A percentile compares a stretch with the other conserved stretches of the same genome.
Conservation (phyloP, 106 monocot genomes). For the Narthecium ossifragum region DNA sequence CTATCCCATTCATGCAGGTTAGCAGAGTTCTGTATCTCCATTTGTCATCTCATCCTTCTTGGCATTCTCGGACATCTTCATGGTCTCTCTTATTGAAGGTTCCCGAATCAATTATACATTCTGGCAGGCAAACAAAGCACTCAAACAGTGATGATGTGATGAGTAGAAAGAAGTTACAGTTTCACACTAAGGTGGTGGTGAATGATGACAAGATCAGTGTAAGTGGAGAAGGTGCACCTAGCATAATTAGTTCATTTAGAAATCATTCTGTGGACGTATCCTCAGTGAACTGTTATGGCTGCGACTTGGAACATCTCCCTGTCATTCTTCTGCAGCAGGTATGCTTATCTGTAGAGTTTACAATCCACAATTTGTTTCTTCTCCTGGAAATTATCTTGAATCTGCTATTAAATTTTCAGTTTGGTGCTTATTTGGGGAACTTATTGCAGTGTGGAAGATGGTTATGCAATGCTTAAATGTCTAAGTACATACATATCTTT, state of each 20-base stretch:
- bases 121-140: conserved; percentile 22
- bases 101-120: conserved; percentile 50
- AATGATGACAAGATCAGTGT: conserved; percentile 83
- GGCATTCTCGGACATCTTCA: conserved; percentile 91
- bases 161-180: conserved; percentile 39
- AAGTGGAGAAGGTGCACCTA: conserved; percentile 66
- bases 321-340: conserved; percentile 91
- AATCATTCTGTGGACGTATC: conserved; percentile 18
- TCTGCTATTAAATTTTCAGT: too few species aligned
- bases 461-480: too few species aligned
- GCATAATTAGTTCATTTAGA: conserved; percentile 55
- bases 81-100: conserved; percentile 84
- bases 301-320: conserved; percentile 81
- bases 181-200: conserved; percentile 64
- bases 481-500: too few species aligned
- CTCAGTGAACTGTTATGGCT: conserved; percentile 47
- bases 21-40: conserved; percentile 70
- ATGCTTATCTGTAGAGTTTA: neutral
- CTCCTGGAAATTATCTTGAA: too few species aligned
- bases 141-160: conserved; percentile 21
- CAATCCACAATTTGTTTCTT: neutral
- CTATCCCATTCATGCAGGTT: conserved; percentile 39
- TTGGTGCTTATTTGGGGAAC: too few species aligned
- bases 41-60: conserved; percentile 70
- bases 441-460: too few species aligned